phyloP scores from a whole-genome alignment of 192 early-diverging fungal genomes.

The Glomus cerebriforme region DNA sequence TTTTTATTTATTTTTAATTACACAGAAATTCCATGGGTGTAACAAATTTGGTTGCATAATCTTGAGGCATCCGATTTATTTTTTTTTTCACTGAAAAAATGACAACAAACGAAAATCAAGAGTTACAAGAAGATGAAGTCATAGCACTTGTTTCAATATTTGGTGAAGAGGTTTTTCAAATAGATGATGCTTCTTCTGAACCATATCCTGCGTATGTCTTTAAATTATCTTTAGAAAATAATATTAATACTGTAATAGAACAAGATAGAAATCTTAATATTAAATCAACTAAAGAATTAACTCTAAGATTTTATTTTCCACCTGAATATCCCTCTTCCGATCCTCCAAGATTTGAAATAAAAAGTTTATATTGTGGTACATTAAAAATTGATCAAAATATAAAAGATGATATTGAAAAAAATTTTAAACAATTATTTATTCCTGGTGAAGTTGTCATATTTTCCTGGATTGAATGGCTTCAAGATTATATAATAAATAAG shows the following conservation, averaged over 20 bases:
- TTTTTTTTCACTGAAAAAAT: not conserved
- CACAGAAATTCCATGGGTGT: too few relatives aligned
- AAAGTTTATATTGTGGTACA: conserved; percentile 55
- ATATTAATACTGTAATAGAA: conserved; percentile 29
- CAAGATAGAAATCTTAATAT: not conserved
- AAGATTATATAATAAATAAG: conserved; percentile 48
- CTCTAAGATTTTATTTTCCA: conserved; percentile 48
- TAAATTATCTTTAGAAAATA: conserved; percentile 42
- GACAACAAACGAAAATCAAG: not conserved
- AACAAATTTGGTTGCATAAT: too few relatives aligned
- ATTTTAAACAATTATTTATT: conserved; percentile 55
- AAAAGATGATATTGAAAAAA: conserved; percentile 45
- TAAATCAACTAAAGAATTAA: not conserved
- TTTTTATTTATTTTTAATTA: too few relatives aligned
- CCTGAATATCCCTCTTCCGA: conserved; percentile 47
- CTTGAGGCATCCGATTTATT: too few relatives aligned
- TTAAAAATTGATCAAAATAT: conserved; percentile 46
- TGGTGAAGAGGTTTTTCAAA: not conserved
- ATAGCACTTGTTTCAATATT: not conserved
- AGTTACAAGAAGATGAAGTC: not conserved
- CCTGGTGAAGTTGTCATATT: conserved; percentile 67
- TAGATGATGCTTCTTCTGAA: not conserved
- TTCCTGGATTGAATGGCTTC: conserved; percentile 64
- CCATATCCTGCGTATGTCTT: conserved; percentile 28
- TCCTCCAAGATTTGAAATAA: conserved; percentile 53